Percentiles rank a stretch among this genome's conserved stretches.
These are phyloP conservation scores for Cokeromyces recurvatus DNA, from an alignment of 371 early-diverging fungal species.

Conservation along the genomic window DNA sequence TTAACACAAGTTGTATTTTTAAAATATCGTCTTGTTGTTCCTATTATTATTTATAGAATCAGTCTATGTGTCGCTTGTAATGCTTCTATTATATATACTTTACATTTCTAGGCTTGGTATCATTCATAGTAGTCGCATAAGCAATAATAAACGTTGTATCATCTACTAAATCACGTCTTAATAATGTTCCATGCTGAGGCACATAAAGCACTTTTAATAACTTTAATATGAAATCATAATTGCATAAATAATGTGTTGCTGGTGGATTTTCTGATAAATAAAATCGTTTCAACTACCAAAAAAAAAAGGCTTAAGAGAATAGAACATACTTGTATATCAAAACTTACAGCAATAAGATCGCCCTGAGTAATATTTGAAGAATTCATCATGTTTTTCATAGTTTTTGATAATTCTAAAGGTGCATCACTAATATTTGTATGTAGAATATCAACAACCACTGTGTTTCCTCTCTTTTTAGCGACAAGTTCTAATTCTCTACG, in stretches of 20 bases:
- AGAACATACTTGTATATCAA: no score
- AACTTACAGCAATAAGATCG: conserved; percentile 49
- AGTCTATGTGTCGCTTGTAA: no score
- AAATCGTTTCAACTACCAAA: conserved; percentile 35
- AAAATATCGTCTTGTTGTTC: conserved; percentile 15
- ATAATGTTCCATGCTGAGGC: conserved; percentile 35
- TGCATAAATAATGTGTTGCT: conserved; percentile 46
- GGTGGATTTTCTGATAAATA: conserved; percentile 44
- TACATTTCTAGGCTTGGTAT: conserved; percentile 12
- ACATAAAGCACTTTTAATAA: conserved; percentile 45
- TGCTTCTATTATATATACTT: neutral
- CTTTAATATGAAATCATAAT: conserved; percentile 46
- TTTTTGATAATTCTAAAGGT: conserved; percentile 42
- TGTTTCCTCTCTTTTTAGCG: conserved; percentile 41
- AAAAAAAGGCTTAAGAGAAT: no score
- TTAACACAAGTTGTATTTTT: conserved; percentile 10
- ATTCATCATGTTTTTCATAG: conserved; percentile 52
- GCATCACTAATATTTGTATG: conserved; percentile 45
- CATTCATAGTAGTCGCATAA: conserved; percentile 48
- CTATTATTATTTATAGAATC: no score
- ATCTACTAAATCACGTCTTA: conserved; percentile 51
- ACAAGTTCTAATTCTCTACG: conserved; percentile 57
- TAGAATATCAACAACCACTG: conserved; percentile 50
- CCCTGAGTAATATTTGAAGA: conserved; percentile 59
- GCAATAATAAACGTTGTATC: conserved; percentile 61